A percentile compares a stretch with the other conserved stretches of the same genome.
These are phyloP conservation scores for Hypocrella siamensis DNA, from an alignment of 2,329 filamentous ascomycete genomes.

Conservation along the genomic window DNA sequence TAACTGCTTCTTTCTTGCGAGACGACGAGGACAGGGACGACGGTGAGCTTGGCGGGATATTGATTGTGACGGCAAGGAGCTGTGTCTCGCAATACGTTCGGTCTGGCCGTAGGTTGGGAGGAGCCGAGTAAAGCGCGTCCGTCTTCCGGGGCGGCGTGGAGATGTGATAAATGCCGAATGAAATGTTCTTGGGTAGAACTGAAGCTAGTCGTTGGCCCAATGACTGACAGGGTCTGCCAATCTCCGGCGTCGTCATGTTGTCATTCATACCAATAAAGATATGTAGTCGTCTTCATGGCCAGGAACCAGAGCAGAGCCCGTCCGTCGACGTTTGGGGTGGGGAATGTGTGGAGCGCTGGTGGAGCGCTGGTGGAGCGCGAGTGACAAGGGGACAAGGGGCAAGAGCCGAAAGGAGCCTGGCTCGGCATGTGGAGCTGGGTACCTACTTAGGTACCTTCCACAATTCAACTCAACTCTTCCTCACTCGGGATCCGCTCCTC, in stretches of 20 bases:
- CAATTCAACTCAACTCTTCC: no score
- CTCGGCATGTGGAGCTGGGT: not conserved
- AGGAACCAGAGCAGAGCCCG: no score
- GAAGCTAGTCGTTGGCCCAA: slow-evolving; percentile 20
- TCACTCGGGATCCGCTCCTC: no score
- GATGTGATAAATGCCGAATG: slow-evolving; percentile 67
- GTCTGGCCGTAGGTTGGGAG: slow-evolving; percentile 55
- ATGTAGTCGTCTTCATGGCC: no score
- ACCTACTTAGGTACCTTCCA: no score
- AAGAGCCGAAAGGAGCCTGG: not conserved
- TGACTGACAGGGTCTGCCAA: not conserved
- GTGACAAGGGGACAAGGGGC: not conserved
- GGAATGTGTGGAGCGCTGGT: no score
- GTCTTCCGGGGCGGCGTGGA: slow-evolving; percentile 68
- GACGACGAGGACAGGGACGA: not conserved
- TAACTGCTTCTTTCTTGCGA: slow-evolving; percentile 38
- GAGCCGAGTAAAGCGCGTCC: slow-evolving; percentile 63
- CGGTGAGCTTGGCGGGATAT: slow-evolving; percentile 7
- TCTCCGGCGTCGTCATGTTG: no score
- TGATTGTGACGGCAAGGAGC: slow-evolving; percentile 42
- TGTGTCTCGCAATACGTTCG: slow-evolving; percentile 79
- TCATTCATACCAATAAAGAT: no score
- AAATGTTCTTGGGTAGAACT: slow-evolving; percentile 35
- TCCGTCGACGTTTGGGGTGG: no score
- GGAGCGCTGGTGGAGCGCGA: no score